Evolutionary conservation across 768 basidiomycete species (phyloP).

Genomic region (Boletales sp.): DNA sequence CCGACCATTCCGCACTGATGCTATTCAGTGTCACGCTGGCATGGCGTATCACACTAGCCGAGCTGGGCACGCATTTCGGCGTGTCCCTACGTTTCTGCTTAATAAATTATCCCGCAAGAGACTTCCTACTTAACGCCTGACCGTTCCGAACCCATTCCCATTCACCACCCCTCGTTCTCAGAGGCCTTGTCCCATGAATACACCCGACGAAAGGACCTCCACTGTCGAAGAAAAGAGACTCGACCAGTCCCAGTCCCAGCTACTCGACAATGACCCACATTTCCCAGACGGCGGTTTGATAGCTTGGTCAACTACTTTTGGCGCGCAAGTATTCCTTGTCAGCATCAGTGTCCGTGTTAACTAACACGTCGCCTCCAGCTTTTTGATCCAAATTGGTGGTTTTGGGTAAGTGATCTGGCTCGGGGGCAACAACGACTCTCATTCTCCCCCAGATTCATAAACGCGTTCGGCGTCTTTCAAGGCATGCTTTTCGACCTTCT

Average conservation of each 20-base stretch:
- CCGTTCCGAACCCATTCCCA: background rate
- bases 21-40: background rate
- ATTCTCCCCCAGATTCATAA: slow-evolving; percentile 25
- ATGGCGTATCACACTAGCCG: slow-evolving; percentile 8
- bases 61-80: background rate
- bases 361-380: slow-evolving; percentile 18
- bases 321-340: slow-evolving; percentile 17
- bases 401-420: slow-evolving; percentile 28
- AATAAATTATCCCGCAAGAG: background rate
- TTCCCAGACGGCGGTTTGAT: slow-evolving; percentile 23
- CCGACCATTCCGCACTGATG: background rate
- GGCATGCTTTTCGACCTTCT: slow-evolving; percentile 13
- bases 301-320: slow-evolving; percentile 23
- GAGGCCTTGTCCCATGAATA: slow-evolving; percentile 1
- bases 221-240: background rate
- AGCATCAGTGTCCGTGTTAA: background rate
- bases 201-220: background rate
- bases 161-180: background rate
- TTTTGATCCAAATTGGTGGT: slow-evolving; percentile 36
- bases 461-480: slow-evolving; percentile 41
- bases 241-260: background rate
- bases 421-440: background rate
- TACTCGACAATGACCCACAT: background rate
- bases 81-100: background rate
- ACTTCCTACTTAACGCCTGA: background rate